Evolutionary conservation across 176 grass and related monocot species (phyloP).

Genomic region (Aegilops tauschii): DNA sequence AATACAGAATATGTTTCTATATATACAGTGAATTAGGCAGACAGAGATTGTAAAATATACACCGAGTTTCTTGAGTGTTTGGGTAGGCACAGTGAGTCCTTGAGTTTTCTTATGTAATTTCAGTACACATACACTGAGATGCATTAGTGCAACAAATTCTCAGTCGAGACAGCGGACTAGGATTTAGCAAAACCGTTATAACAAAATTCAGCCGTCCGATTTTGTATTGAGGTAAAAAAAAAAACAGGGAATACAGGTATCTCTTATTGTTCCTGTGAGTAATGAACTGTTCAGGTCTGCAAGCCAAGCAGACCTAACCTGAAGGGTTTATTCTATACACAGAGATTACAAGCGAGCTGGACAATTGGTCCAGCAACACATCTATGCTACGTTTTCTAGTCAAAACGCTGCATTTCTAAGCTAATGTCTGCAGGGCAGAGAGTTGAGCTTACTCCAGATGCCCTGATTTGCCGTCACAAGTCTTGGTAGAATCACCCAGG

Average conservation of each 20-base stretch:
- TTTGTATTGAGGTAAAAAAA: neutral
- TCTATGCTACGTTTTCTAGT: slow-evolving; percentile 11
- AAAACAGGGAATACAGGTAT: neutral
- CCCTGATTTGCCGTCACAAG: neutral
- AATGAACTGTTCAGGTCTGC: neutral
- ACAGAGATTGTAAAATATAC: neutral
- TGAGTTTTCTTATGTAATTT: neutral
- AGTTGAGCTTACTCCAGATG: neutral
- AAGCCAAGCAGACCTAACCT: neutral
- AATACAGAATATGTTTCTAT: neutral
- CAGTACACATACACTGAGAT: too few species aligned
- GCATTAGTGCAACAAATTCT: too few species aligned
- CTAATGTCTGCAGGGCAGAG: neutral
- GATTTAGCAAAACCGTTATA: neutral
- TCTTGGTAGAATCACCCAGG: neutral
- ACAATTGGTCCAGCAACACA: neutral
- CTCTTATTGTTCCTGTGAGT: neutral
- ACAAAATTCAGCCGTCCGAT: neutral
- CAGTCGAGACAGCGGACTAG: too few species aligned
- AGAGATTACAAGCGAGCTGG: slow-evolving; percentile 28
- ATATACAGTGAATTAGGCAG: neutral
- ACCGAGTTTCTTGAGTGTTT: neutral
- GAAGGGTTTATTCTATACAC: slow-evolving; percentile 27
- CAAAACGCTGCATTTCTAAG: slow-evolving; percentile 3
- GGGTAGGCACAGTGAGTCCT: neutral